Percentiles rank a stretch among this genome's conserved stretches.
phyloP scores from a whole-genome alignment of 2,329 filamentous ascomycete species.

The Hymenotorrendiella dingleyae region DNA sequence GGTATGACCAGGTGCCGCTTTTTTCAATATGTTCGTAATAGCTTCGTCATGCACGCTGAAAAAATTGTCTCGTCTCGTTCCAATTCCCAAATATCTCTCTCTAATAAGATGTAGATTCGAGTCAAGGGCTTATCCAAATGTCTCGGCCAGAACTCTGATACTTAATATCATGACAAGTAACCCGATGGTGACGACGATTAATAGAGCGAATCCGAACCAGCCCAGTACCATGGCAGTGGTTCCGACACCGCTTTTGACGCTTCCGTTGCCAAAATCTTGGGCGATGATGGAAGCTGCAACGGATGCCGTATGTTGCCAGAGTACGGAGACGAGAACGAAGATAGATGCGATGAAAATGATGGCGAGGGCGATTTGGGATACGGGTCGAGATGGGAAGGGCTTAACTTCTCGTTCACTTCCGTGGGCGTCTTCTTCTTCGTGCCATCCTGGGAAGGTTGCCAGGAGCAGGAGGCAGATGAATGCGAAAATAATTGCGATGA shows the following conservation, averaged over 20 bases:
- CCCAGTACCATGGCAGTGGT: constrained; percentile 93
- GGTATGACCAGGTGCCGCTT: not conserved
- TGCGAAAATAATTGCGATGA: constrained; percentile 95
- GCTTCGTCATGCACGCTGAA: constrained; percentile 24
- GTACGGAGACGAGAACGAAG: constrained; percentile 66
- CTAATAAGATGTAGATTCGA: not conserved
- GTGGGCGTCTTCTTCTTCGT: constrained; percentile 76
- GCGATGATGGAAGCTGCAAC: constrained; percentile 92
- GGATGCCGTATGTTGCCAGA: constrained; percentile 94
- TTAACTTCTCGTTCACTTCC: constrained; percentile 88
- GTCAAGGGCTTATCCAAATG: constrained; percentile 22
- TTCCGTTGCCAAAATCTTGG: constrained; percentile 86
- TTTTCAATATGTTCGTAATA: constrained; percentile 11
- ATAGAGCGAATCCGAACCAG: constrained; percentile 90
- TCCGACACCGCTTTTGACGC: constrained; percentile 81
- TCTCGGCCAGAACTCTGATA: constrained; percentile 69
- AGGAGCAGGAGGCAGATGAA: constrained; percentile 94
- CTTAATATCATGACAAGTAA: constrained; percentile 95
- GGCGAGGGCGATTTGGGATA: constrained; percentile 86
- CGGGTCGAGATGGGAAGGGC: constrained; percentile 85
- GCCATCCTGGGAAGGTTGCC: constrained; percentile 95
- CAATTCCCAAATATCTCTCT: not conserved
- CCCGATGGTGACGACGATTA: constrained; percentile 94
- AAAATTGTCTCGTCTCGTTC: constrained; percentile 12
- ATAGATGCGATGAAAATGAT: constrained; percentile 79